phyloP scores from a whole-genome alignment of 495 filamentous ascomycete species.

The Usnea hakonensis region DNA sequence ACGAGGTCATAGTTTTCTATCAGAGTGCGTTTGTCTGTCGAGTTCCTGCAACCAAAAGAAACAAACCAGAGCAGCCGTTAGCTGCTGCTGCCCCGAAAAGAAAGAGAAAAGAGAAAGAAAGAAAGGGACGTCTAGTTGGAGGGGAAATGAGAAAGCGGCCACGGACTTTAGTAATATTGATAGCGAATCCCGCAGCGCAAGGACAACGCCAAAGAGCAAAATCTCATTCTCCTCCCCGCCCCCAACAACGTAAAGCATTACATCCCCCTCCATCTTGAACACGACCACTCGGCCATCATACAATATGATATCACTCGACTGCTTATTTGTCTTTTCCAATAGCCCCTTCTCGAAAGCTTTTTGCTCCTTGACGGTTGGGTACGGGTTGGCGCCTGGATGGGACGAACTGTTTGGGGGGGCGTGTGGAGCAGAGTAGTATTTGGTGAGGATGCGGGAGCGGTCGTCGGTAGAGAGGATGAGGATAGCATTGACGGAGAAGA shows the following conservation, averaged over 20 bases:
- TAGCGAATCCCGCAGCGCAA: conserved; percentile 81
- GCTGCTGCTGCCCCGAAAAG: background rate
- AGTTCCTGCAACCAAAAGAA: conserved; percentile 55
- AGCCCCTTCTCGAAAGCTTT: conserved; percentile 94
- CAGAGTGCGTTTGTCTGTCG: conserved; percentile 93
- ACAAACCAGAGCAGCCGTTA: no score
- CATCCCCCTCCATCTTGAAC: conserved; percentile 95
- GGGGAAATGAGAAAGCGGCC: background rate
- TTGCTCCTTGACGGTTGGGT: conserved; percentile 84
- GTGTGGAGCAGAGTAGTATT: conserved; percentile 91
- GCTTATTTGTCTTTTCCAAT: conserved; percentile 92
- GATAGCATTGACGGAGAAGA: conserved; percentile 89
- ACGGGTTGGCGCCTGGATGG: conserved; percentile 64
- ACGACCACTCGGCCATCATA: conserved; percentile 93
- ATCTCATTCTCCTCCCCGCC: conserved; percentile 94
- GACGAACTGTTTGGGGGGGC: conserved; percentile 48
- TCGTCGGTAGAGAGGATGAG: conserved; percentile 84
- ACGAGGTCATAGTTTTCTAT: conserved; percentile 96
- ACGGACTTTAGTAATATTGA: conserved; percentile 87
- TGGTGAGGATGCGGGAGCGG: conserved; percentile 81
- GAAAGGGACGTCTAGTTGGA: no score
- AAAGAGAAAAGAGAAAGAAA: conserved; percentile 2
- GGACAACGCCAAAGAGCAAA: conserved; percentile 83
- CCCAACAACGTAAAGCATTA: conserved; percentile 94
- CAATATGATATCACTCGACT: conserved; percentile 87